phyloP scores from a whole-genome alignment of 164 flowering plant genomes.

The Warburgia ugandensis region DNA sequence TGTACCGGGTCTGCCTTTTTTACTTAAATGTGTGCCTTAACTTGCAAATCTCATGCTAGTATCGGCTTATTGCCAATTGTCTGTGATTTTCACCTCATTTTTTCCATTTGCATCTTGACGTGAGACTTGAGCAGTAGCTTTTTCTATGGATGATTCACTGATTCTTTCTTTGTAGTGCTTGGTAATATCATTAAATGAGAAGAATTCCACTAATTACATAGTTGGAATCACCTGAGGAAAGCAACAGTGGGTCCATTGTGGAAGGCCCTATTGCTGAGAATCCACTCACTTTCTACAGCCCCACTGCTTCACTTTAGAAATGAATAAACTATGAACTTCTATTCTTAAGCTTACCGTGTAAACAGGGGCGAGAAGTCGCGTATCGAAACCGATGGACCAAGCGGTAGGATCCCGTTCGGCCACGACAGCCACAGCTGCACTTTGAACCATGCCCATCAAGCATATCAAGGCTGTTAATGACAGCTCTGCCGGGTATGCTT shows the following conservation, averaged over 20 bases:
- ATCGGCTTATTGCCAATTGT: not conserved
- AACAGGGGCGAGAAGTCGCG: slow-evolving; percentile 65
- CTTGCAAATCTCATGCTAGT: not conserved
- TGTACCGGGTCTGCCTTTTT: not conserved
- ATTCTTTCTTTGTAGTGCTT: not conserved
- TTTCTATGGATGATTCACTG: too few relatives aligned
- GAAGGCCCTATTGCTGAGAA: not conserved
- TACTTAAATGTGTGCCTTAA: not conserved
- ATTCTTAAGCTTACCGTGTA: slow-evolving; percentile 53
- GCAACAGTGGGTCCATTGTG: not conserved
- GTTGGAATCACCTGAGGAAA: not conserved
- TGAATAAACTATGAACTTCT: too few relatives aligned
- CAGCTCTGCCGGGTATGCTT: slow-evolving; percentile 74
- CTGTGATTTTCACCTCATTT: too few relatives aligned
- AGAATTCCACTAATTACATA: not conserved
- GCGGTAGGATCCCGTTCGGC: slow-evolving; percentile 49
- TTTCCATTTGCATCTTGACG: too few relatives aligned
- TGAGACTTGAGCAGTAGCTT: too few relatives aligned
- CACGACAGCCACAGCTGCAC: slow-evolving; percentile 45
- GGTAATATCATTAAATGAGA: not conserved
- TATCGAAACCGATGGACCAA: slow-evolving; percentile 79
- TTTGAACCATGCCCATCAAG: slow-evolving; percentile 56
- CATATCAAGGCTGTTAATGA: slow-evolving; percentile 66
- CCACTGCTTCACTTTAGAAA: not conserved
- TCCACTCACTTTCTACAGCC: not conserved